Evolutionary conservation across 352 stramenopile genomes (phyloP), one percentile per base, ranked within the genome.

Genomic region (Pythium apleroticum): DNA sequence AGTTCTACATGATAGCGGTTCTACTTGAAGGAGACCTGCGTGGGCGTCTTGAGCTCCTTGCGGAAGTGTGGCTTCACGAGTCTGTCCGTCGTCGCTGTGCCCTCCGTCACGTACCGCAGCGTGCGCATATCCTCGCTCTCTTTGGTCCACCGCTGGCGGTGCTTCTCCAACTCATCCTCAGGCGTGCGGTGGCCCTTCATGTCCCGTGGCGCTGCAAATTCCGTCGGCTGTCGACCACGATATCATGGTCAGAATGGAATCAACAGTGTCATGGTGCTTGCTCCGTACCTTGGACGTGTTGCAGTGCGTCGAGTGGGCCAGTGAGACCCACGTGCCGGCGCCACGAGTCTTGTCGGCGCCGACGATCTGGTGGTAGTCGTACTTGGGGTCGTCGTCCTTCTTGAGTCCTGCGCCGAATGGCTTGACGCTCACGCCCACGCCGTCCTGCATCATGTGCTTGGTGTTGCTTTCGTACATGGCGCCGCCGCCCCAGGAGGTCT

Each of bases 311-410:
- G 81, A 92, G 11, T 88, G 80, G 6, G 78, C 72, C 48, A 90
- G 58, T 9, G 81, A 90, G 27, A 80, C 49, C 81, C 84, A 93
- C 28, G 77, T 89, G 5, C 53, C 43, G 0, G 80, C 67, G 15
- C 56, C 57, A 43, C 74, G 74, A 22, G 80, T 84, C 59, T 81
- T 85, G 72, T 93, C 80, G n/a, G 80, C 69, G 1, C 76, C 76
- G 28, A 93, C 72, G 19, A 91, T 72, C 57, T 91, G 77, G 28
- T 73, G 59, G 70, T 90, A 89, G 70, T 92, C 75, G 71, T 82
- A 92, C 65, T 77, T 84, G 25, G 72, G 73, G 64, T 91, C 84
- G 28, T 85, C 74, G 6, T 57, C 60, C 15, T 72, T 69, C 52
- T 73, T 75, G 24, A 91, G 76, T 0, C 75, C 82, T 4, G 74